phyloP scores from a whole-genome alignment of 2,329 filamentous ascomycete genomes.

The Pestalotiopsis sp. region DNA sequence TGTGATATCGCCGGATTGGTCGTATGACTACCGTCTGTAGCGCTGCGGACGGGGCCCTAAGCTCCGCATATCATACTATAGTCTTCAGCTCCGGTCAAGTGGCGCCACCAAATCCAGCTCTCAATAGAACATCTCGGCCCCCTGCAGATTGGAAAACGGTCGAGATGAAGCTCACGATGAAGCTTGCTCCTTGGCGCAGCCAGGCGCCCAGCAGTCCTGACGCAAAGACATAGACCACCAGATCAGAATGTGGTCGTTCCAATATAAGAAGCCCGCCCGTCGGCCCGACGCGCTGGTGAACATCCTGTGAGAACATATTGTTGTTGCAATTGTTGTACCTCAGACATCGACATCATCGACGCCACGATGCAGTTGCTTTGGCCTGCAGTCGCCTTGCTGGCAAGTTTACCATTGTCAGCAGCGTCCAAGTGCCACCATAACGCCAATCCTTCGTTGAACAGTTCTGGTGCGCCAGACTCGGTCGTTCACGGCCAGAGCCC shows the following conservation, averaged over 20 bases:
- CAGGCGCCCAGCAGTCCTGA: background rate
- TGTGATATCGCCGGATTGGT: background rate
- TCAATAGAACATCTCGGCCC: background rate
- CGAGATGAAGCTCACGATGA: background rate
- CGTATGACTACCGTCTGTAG: background rate
- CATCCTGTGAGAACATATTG: background rate
- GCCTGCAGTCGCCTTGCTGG: slow-evolving; percentile 2
- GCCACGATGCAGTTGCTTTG: background rate
- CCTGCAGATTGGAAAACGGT: background rate
- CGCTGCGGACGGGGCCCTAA: background rate
- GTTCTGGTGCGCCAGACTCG: background rate
- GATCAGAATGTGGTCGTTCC: background rate
- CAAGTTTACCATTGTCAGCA: background rate
- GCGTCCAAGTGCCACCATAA: background rate
- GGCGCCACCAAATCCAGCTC: background rate
- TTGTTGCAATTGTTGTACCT: background rate
- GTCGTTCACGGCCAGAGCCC: background rate
- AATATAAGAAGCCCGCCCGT: background rate
- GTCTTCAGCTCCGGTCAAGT: background rate
- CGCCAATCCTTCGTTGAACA: background rate
- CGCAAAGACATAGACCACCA: background rate
- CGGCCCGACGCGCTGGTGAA: background rate
- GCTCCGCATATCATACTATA: background rate
- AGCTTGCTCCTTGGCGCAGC: background rate
- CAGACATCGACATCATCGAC: background rate